These are phyloP conservation scores for Volutella citrinella DNA, from an alignment of 2,329 filamentous ascomycete genomes.

Conservation along the genomic window DNA sequence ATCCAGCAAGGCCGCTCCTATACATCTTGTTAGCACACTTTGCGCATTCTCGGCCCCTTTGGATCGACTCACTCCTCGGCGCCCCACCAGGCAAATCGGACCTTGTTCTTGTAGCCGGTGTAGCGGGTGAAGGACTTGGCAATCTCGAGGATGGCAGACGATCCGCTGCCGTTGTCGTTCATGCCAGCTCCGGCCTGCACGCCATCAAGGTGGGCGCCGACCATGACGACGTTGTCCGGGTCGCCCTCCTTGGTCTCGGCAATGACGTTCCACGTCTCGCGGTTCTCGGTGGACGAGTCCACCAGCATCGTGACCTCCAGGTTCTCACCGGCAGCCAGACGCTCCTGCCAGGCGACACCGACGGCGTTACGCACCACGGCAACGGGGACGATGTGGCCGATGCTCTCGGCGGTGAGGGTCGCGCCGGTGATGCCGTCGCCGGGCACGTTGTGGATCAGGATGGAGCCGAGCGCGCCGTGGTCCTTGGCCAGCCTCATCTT, in stretches of 20 bases:
- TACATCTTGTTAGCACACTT: conserved; percentile 8
- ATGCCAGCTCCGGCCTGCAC: conserved; percentile 39
- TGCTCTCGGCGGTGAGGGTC: conserved; percentile 47
- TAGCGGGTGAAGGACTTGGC: conserved; percentile 35
- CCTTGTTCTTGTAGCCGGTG: conserved; percentile 39
- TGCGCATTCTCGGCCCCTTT: rapidly evolving
- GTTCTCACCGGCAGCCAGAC: conserved; percentile 31
- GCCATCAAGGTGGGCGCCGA: conserved; percentile 40
- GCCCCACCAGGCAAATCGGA: conserved; percentile 43
- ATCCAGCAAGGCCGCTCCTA: conserved; percentile 42
- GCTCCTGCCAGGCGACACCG: conserved; percentile 33
- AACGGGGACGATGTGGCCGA: conserved; percentile 33
- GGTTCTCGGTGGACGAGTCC: conserved; percentile 34
- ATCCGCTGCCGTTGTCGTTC: conserved; percentile 41
- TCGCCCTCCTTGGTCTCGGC: conserved; percentile 42
- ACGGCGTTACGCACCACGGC: conserved; percentile 35
- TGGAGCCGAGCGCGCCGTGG: conserved; percentile 39
- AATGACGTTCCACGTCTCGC: conserved; percentile 40
- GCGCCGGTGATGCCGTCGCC: conserved; percentile 44
- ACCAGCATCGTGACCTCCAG: conserved; percentile 34
- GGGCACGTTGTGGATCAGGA: conserved; percentile 61
- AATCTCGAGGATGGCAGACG: conserved; percentile 37
- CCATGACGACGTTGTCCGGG: conserved; percentile 39
- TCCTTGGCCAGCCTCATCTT: conserved; percentile 37
- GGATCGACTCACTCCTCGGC: conserved; percentile 35